phyloP scores from a whole-genome alignment of 2,329 filamentous ascomycete species.

The Aspergillus clavatus region DNA sequence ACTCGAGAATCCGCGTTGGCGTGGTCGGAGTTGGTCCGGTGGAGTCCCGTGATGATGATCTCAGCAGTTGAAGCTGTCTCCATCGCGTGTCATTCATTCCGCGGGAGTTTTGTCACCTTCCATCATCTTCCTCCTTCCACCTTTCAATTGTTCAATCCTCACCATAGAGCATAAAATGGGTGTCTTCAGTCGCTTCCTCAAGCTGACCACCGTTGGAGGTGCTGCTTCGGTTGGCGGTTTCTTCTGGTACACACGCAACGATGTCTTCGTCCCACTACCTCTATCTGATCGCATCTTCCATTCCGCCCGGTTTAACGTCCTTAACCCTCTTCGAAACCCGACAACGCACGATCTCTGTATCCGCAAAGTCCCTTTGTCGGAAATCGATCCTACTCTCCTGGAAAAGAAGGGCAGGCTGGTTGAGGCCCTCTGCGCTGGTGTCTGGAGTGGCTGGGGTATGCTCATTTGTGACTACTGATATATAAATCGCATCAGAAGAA shows the following conservation, averaged over 20 bases:
- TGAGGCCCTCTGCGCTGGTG: slow-evolving; percentile 61
- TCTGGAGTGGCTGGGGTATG: slow-evolving; percentile 63
- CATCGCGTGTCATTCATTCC: no score
- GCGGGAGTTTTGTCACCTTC: not conserved
- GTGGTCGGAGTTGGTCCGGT: slow-evolving; percentile 12
- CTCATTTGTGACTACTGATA: not conserved
- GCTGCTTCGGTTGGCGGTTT: slow-evolving; percentile 50
- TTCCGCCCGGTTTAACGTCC: slow-evolving; percentile 51
- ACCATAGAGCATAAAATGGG: no score
- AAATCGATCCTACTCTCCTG: slow-evolving; percentile 62
- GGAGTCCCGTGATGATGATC: not conserved
- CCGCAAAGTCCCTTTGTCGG: slow-evolving; percentile 56
- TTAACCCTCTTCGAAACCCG: slow-evolving; percentile 61
- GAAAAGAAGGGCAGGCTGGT: slow-evolving; percentile 57
- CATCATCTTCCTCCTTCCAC: slow-evolving; percentile 2
- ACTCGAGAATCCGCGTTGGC: not conserved
- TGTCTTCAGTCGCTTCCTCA: slow-evolving; percentile 43
- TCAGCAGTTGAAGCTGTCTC: no score
- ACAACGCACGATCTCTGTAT: slow-evolving; percentile 61
- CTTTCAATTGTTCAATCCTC: no score
- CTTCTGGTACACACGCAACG: slow-evolving; percentile 52
- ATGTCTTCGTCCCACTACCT: slow-evolving; percentile 55
- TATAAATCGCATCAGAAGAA: not conserved
- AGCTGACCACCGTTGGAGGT: slow-evolving; percentile 44
- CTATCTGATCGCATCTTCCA: slow-evolving; percentile 59